phyloP scores from a whole-genome alignment of 345 rosid species.

The Limnanthes douglasii region DNA sequence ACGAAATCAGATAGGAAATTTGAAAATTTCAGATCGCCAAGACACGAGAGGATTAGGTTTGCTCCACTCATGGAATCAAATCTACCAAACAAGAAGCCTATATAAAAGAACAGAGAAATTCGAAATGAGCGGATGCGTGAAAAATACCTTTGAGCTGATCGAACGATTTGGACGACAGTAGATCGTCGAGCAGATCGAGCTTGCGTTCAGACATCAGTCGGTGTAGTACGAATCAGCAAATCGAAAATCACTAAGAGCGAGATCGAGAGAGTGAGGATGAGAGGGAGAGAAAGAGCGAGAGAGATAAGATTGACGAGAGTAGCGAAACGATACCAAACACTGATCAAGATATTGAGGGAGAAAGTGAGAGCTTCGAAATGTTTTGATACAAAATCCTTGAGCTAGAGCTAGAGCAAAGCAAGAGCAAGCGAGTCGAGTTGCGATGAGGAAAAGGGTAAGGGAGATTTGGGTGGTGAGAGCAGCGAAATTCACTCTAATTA shows the following conservation, averaged over 20 bases:
- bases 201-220: conserved; percentile 52
- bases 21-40: neutral
- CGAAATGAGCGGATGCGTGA: neutral
- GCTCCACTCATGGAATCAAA: too few species aligned
- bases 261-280: neutral
- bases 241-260: conserved; percentile 1
- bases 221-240: conserved; percentile 7
- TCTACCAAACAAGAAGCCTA: too few species aligned
- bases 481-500: too few species aligned
- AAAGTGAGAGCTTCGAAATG: conserved; percentile 7
- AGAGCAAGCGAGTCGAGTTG: conserved; percentile 9
- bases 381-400: conserved; percentile 8
- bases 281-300: neutral
- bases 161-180: conserved; percentile 40
- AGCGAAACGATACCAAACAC: neutral
- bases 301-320: conserved; percentile 3
- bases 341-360: neutral
- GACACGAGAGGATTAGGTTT: neutral
- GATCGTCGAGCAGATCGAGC: conserved; percentile 81
- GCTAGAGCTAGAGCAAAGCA: conserved; percentile 14
- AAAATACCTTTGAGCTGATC: conserved; percentile 52
- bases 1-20: conserved; percentile 1
- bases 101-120: too few species aligned
- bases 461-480: conserved; percentile 29
- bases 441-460: conserved; percentile 10